Percentiles rank a stretch among this genome's conserved stretches.
phyloP scores from a whole-genome alignment of 2,329 filamentous ascomycete genomes.

The Beauveria caledonica region DNA sequence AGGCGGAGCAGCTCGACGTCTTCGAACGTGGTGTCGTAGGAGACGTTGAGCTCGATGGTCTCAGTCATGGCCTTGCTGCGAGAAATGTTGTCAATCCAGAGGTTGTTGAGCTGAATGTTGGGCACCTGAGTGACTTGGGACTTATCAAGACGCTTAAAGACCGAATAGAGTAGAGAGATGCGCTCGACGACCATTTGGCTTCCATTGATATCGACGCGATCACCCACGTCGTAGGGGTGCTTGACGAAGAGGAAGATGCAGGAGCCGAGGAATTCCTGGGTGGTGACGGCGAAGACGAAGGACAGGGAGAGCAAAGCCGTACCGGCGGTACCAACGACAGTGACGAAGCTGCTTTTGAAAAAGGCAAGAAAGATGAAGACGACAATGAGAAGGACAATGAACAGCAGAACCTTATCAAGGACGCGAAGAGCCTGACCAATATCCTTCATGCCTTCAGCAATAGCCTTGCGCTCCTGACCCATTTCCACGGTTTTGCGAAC shows the following conservation, averaged over 20 bases:
- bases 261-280: slow-evolving; percentile 92
- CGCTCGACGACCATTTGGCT: slow-evolving; percentile 77
- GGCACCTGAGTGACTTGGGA: slow-evolving; percentile 73
- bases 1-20: slow-evolving; percentile 77
- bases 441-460: slow-evolving; percentile 91
- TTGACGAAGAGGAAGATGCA: slow-evolving; percentile 99
- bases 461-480: slow-evolving; percentile 77
- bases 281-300: slow-evolving; percentile 87
- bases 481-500: slow-evolving; percentile 77
- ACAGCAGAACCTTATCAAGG: slow-evolving; percentile 76
- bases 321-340: slow-evolving; percentile 80
- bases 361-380: slow-evolving; percentile 85
- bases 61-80: slow-evolving; percentile 90
- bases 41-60: slow-evolving; percentile 68
- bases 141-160: slow-evolving; percentile 77
- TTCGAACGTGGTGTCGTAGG: slow-evolving; percentile 80
- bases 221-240: slow-evolving; percentile 93
- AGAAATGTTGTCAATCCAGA: slow-evolving; percentile 94
- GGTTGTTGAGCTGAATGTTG: slow-evolving; percentile 82
- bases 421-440: slow-evolving; percentile 91
- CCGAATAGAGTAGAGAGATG: slow-evolving; percentile 87
- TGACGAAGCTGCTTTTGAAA: slow-evolving; percentile 77
- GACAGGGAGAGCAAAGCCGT: slow-evolving; percentile 91
- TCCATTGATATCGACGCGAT: slow-evolving; percentile 73
- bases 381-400: slow-evolving; percentile 71